Percentiles rank a stretch among this genome's conserved stretches.
Evolutionary conservation across 2,329 filamentous ascomycete species (phyloP).

Genomic region (Paecilomyces sp.): DNA sequence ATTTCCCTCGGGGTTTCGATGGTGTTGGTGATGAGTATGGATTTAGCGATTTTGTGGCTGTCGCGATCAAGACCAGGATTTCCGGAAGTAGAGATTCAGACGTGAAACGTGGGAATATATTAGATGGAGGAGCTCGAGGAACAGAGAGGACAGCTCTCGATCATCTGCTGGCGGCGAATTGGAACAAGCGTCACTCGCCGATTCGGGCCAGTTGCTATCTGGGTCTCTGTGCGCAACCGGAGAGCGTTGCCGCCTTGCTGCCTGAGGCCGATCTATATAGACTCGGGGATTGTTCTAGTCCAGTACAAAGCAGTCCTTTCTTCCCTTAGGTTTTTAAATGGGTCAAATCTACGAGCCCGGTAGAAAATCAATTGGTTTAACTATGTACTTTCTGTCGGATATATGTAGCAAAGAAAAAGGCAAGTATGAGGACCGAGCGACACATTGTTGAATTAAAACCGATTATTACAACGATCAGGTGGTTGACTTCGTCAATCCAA

Average conservation of each 20-base stretch:
- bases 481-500: too few species aligned
- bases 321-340: too few species aligned
- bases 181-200: neutral
- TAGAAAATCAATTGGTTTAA: too few species aligned
- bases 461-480: too few species aligned
- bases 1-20: neutral
- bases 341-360: too few species aligned
- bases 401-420: too few species aligned
- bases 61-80: neutral
- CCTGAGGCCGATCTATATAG: too few species aligned
- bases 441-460: too few species aligned
- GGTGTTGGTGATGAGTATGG: neutral
- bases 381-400: too few species aligned
- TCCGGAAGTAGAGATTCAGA: neutral
- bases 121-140: neutral
- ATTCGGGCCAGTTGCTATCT: conserved; percentile 4
- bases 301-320: too few species aligned
- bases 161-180: conserved; percentile 7
- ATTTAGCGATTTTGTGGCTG: neutral
- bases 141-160: neutral
- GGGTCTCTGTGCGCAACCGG: conserved; percentile 10
- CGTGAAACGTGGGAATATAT: neutral
- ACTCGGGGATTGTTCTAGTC: too few species aligned
- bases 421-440: too few species aligned
- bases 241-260: neutral